Base-by-base conservation (phyloP, 805 yeast genomes). In the Metschnikowia kofuensis region DNA sequence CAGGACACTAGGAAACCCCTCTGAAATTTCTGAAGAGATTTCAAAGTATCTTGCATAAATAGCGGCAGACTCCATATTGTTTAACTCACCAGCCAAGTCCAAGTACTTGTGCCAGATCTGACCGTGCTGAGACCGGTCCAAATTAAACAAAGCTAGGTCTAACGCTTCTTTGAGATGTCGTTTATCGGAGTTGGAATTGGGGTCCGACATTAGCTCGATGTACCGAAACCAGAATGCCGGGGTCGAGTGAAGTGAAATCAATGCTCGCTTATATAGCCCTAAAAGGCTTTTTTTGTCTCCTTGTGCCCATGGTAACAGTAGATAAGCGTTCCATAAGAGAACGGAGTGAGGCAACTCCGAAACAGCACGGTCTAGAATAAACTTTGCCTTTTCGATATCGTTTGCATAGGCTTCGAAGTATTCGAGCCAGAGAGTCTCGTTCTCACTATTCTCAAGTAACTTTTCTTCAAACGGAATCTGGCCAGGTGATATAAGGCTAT, bases 61-160 rank as follows among this genome's bases (percentile, higher is more conserved):
- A 5, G 34, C 32, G 2, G 68, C 68, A 1, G 64, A 70, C 1
- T 80, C 84, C 4, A 76, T 77, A n/a, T 38, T 28, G 29, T 28
- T n/a, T 21, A 74, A 66, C 0, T 52, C 44, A 39, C 85, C 66
- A 48, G 80, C 86, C 51, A 76, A 59, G 1, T 73, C 66, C 79
- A 94, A 79, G 31, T 85, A 75, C 29, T 69, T 53, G 4, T 75
- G 74, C 78, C 78, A 73, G 3, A 70, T 49, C 7, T 38, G 29
- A 7, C 42, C 44, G 62, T 84, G 89, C 48, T 80, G 83, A 0
- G 78, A 61, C 6, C 74, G 45, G 0, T 86, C 80, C 11, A 85
- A 56, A 5, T 66, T 53, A 45, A 70, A 68, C 8, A 87, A 63
- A 0, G 85, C 77, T 29, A 62, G 56, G 56, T 84, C 78, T 58